A percentile compares a stretch with the other conserved stretches of the same genome.
These are phyloP conservation scores for Leucosporidium scottii DNA, from an alignment of 768 basidiomycete genomes.

Conservation along the genomic window DNA sequence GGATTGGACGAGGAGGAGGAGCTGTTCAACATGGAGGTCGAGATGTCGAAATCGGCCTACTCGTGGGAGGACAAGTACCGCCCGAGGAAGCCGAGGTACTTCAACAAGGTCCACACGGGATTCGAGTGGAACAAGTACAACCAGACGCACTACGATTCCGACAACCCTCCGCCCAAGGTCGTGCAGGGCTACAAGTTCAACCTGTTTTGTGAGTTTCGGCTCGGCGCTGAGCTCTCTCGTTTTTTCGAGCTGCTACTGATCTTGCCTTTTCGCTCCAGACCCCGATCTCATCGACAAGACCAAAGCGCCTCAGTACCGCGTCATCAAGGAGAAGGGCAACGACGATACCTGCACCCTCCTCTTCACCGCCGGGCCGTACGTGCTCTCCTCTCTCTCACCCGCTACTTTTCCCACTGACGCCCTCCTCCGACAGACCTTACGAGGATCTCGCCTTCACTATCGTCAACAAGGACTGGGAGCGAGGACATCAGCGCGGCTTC, in stretches of 20 bases:
- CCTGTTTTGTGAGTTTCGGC: not conserved
- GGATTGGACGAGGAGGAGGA: constrained; percentile 96
- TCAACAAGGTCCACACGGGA: constrained; percentile 97
- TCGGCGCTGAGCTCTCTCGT: constrained; percentile 2
- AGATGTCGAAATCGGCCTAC: constrained; percentile 74
- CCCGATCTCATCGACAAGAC: constrained; percentile 98
- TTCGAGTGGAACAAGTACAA: constrained; percentile 99
- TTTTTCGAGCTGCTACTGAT: not conserved
- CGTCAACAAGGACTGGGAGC: constrained; percentile 97
- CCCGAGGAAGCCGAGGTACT: constrained; percentile 93
- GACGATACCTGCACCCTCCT: constrained; percentile 88
- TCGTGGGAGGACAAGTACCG: constrained; percentile 99
- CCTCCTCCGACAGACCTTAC: constrained; percentile 50
- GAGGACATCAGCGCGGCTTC: constrained; percentile 96
- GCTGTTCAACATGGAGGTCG: constrained; percentile 80
- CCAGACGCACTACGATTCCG: constrained; percentile 99
- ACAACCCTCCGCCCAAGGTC: constrained; percentile 98
- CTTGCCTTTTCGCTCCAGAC: constrained; percentile 42
- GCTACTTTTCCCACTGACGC: not conserved
- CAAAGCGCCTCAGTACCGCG: constrained; percentile 84
- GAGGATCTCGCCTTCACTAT: constrained; percentile 98
- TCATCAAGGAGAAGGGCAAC: constrained; percentile 87
- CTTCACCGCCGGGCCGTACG: constrained; percentile 79
- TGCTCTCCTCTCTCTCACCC: not conserved
- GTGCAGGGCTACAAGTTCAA: constrained; percentile 88